Evolutionary conservation across 306 rosid species (phyloP).

Genomic region (Lathyrus tuberosus): DNA sequence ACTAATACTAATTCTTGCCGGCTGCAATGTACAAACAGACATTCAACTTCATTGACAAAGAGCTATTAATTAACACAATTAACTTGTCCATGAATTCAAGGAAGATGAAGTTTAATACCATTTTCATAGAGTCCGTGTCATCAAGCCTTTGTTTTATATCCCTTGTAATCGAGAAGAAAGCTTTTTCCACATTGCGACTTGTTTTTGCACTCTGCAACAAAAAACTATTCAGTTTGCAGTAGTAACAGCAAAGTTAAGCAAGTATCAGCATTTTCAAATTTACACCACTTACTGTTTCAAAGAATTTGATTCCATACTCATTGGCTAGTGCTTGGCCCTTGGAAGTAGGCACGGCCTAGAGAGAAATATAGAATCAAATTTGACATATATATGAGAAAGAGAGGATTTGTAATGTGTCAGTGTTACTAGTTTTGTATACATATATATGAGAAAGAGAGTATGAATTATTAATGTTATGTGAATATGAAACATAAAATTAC

Average conservation of each 20-base stretch:
- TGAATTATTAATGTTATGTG: background rate
- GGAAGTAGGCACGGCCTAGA: slow-evolving; percentile 87
- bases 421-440: background rate
- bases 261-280: slow-evolving; percentile 26
- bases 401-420: too few species aligned
- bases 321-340: slow-evolving; percentile 98
- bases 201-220: slow-evolving; percentile 89
- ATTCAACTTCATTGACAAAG: slow-evolving; percentile 3
- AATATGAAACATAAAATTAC: slow-evolving; percentile 15
- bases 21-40: slow-evolving; percentile 50
- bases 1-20: slow-evolving; percentile 68
- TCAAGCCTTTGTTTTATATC: slow-evolving; percentile 92
- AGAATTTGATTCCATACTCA: slow-evolving; percentile 92
- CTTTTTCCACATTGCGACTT: slow-evolving; percentile 90
- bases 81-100: slow-evolving; percentile 1
- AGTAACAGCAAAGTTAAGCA: slow-evolving; percentile 2
- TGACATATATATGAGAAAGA: too few species aligned
- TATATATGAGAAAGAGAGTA: too few species aligned
- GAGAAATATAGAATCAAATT: background rate
- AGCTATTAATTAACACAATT: background rate
- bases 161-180: slow-evolving; percentile 86
- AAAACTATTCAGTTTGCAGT: slow-evolving; percentile 23
- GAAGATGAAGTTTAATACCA: slow-evolving; percentile 52
- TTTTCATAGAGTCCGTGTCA: slow-evolving; percentile 67
- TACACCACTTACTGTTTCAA: slow-evolving; percentile 81